phyloP scores from a whole-genome alignment of 805 yeast genomes.

The Candida adriatica region DNA sequence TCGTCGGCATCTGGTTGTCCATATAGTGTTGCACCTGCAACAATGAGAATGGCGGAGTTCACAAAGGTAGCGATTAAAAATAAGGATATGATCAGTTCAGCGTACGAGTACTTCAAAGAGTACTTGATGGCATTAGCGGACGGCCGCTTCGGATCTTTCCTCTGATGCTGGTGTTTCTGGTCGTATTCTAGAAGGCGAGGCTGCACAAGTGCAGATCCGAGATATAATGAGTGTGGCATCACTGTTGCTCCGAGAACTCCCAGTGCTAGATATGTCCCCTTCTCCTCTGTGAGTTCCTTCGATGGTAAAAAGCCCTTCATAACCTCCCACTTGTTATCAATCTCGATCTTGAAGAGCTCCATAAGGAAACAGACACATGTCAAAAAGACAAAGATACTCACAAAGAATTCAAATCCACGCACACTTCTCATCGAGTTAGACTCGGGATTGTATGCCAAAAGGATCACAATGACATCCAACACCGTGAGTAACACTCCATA shows the following conservation, averaged over 20 bases:
- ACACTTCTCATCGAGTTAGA: constrained; percentile 72
- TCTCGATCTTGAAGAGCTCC: constrained; percentile 54
- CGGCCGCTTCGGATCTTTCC: constrained; percentile 48
- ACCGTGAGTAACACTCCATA: constrained; percentile 76
- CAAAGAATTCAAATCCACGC: constrained; percentile 71
- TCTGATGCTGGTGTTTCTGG: constrained; percentile 40
- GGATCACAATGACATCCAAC: constrained; percentile 69
- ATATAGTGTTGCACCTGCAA: constrained; percentile 81
- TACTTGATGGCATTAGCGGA: constrained; percentile 74
- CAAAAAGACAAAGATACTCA: constrained; percentile 58
- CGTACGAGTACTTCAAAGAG: constrained; percentile 73
- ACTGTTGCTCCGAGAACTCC: constrained; percentile 93
- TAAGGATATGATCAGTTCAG: constrained; percentile 74
- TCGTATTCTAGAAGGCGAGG: constrained; percentile 78
- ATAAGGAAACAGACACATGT: constrained; percentile 73
- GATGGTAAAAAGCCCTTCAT: constrained; percentile 69
- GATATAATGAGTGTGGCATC: constrained; percentile 85
- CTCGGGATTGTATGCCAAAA: constrained; percentile 70
- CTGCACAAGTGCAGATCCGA: constrained; percentile 85
- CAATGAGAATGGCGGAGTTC: constrained; percentile 82
- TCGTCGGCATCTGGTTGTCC: constrained; percentile 58
- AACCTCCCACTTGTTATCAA: constrained; percentile 46
- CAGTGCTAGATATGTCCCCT: constrained; percentile 67
- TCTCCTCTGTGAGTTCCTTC: constrained; percentile 48
- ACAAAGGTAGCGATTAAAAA: constrained; percentile 90